These are phyloP conservation scores for Macrotyloma uniflorum DNA, from an alignment of 306 rosid genomes.

Conservation along the genomic window DNA sequence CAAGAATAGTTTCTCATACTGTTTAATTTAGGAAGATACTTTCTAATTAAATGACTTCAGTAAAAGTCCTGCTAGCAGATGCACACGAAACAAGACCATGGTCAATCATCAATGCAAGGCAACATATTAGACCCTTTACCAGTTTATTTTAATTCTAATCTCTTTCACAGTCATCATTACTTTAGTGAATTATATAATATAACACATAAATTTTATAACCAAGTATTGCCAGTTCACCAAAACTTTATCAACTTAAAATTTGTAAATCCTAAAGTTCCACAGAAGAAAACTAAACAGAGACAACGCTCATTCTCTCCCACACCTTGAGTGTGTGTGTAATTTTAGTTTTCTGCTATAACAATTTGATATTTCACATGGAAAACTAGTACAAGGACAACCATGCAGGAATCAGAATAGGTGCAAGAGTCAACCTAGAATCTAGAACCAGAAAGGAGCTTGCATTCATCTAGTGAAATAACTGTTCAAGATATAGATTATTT, in stretches of 20 bases:
- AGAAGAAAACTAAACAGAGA: conserved; percentile 19
- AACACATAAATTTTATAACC: not conserved
- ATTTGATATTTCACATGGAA: not conserved
- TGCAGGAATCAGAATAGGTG: not conserved
- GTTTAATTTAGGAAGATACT: no score
- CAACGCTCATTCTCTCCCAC: not conserved
- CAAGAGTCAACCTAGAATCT: conserved; percentile 5
- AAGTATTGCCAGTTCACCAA: not conserved
- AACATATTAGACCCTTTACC: not conserved
- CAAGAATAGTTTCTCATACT: not conserved
- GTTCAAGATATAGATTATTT: not conserved
- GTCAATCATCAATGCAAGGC: not conserved
- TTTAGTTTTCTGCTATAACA: not conserved
- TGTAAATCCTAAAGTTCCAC: not conserved
- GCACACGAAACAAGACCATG: conserved; percentile 12
- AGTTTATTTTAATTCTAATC: not conserved
- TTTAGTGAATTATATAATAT: not conserved
- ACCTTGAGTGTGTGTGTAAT: not conserved
- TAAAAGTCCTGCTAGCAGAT: conserved; percentile 6
- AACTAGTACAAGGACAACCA: conserved; percentile 20
- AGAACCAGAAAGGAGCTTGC: not conserved
- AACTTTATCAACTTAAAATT: not conserved
- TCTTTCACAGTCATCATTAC: conserved; percentile 1
- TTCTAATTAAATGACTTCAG: not conserved
- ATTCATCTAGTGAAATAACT: conserved; percentile 26